These are phyloP conservation scores for Chamaecrista fasciculata DNA, from an alignment of 306 rosid species.

Conservation along the genomic window DNA sequence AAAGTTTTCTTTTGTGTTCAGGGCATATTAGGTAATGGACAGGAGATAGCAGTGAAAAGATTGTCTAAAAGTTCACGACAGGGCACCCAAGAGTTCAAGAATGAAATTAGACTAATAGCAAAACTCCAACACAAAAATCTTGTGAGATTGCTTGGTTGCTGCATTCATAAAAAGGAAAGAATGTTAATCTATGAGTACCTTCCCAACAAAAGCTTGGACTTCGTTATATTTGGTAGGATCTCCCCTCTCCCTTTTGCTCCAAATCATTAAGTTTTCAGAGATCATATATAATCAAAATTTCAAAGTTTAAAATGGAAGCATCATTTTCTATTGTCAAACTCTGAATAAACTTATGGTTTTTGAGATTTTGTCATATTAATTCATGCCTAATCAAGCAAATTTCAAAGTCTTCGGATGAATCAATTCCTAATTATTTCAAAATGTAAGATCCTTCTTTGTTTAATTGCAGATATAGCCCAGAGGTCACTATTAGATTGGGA, in stretches of 20 bases:
- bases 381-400: too few relatives aligned
- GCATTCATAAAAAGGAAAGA: constrained; percentile 2
- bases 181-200: constrained; percentile 17
- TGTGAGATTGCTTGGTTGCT: constrained; percentile 1
- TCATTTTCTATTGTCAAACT: too few relatives aligned
- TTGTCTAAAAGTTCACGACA: background rate
- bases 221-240: constrained; percentile 24
- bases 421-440: too few relatives aligned
- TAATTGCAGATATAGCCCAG: background rate
- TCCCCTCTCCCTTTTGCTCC: background rate
- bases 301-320: too few relatives aligned
- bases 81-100: constrained; percentile 5
- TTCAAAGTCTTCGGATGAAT: too few relatives aligned
- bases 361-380: too few relatives aligned
- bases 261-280: too few relatives aligned
- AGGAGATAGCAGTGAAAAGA: constrained; percentile 34
- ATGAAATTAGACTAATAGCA: constrained; percentile 1
- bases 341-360: too few relatives aligned
- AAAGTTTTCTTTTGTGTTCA: background rate
- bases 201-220: constrained; percentile 34
- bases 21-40: constrained; percentile 30
- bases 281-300: too few relatives aligned
- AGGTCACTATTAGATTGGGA: constrained; percentile 10
- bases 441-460: background rate
- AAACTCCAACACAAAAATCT: constrained; percentile 12